Evolutionary conservation across 2,329 filamentous ascomycete species (phyloP).

Genomic region (Hymenoscyphus albidus): DNA sequence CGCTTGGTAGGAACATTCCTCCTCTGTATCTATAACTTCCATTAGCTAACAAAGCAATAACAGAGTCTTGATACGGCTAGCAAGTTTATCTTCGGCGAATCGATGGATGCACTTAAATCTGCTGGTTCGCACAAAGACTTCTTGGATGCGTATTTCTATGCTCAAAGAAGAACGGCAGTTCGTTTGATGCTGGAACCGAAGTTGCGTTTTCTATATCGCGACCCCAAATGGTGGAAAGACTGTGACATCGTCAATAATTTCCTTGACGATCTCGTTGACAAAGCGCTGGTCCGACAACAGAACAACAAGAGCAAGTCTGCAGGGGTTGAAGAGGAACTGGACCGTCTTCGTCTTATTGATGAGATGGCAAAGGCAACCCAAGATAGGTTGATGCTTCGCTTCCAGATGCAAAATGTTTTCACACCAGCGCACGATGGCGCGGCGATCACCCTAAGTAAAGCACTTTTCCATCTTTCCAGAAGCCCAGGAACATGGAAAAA

Average conservation of each 20-base stretch:
- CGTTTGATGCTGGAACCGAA: background rate
- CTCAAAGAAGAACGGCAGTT: background rate
- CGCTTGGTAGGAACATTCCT: background rate
- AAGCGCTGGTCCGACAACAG: background rate
- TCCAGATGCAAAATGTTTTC: background rate
- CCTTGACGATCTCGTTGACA: constrained; percentile 19
- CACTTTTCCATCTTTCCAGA: constrained; percentile 4
- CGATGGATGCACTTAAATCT: background rate
- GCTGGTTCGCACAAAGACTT: background rate
- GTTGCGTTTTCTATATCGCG: background rate
- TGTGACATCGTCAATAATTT: constrained; percentile 2
- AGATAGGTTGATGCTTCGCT: background rate
- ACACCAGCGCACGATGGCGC: constrained; percentile 6
- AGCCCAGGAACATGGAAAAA: background rate
- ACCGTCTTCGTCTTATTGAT: background rate
- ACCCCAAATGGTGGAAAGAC: background rate
- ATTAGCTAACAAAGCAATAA: background rate
- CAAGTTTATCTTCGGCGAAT: constrained; percentile 5
- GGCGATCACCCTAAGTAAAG: background rate
- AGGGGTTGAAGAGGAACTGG: background rate
- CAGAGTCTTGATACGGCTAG: constrained; percentile 4
- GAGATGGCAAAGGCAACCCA: constrained; percentile 1
- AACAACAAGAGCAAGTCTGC: background rate
- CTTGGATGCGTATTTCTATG: background rate
- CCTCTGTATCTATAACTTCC: background rate